phyloP scores from a whole-genome alignment of 164 flowering plant species.

The grape (Vitis vinifera) region ASM3070453v1 NC_081810.1:1305501-1306000 shows the following conservation, averaged over 20 bases:
- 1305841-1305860: slow-evolving; percentile 98
- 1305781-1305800: slow-evolving; percentile 79
- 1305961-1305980: slow-evolving; percentile 93
- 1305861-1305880: slow-evolving; percentile 80
- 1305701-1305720: slow-evolving; percentile 61
- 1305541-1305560: slow-evolving; percentile 99
- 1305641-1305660: slow-evolving; percentile 85
- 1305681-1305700: slow-evolving; percentile 86
- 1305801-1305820: slow-evolving; percentile 94
- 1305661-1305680: slow-evolving; percentile 91
- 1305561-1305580: slow-evolving; percentile 95
- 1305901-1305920: slow-evolving; percentile 97
- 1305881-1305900: slow-evolving; percentile 98
- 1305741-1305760: slow-evolving; percentile 78
- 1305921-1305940: slow-evolving; percentile 98
- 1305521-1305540: slow-evolving; percentile 98
- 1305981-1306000: slow-evolving; percentile 94
- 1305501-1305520: slow-evolving; percentile 99
- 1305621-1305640: slow-evolving; percentile 93
- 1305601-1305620: slow-evolving; percentile 99
- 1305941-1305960: slow-evolving; percentile 99
- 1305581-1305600: slow-evolving; percentile 99
- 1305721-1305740: slow-evolving; percentile 89
- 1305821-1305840: slow-evolving; percentile 91
- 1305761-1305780: slow-evolving; percentile 84